phyloP scores from a whole-genome alignment of 2,329 filamentous ascomycete species.

The Penicillium sp. region DNA sequence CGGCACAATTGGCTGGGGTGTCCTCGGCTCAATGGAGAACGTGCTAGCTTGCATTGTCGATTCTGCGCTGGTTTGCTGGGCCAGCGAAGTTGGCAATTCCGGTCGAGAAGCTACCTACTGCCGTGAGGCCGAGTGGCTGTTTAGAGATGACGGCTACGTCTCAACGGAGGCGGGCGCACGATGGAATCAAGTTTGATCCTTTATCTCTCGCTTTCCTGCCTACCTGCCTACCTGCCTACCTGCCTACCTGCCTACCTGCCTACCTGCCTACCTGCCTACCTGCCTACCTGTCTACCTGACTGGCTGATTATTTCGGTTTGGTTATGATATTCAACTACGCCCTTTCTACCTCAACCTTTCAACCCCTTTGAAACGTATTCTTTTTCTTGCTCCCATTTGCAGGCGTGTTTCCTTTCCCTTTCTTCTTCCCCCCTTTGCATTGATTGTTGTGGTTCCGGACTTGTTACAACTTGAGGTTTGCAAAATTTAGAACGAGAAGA shows the following conservation, averaged over 20 bases:
- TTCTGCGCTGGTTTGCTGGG: constrained; percentile 88
- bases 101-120: constrained; percentile 69
- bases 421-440: background rate
- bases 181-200: constrained; percentile 13
- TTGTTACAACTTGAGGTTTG: background rate
- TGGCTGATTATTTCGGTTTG: background rate
- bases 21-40: constrained; percentile 85
- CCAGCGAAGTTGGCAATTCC: constrained; percentile 73
- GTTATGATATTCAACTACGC: background rate
- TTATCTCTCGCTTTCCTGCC: background rate
- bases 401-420: background rate
- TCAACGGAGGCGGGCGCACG: background rate
- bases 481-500: background rate
- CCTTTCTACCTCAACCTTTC: too few species aligned
- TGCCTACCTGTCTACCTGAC: background rate
- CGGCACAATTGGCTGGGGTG: constrained; percentile 89
- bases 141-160: constrained; percentile 56
- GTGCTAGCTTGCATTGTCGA: constrained; percentile 84
- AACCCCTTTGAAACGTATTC: background rate
- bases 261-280: background rate
- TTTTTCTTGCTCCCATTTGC: background rate
- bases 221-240: background rate
- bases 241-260: background rate
- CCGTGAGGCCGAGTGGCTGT: constrained; percentile 83
- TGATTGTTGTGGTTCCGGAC: background rate